These are phyloP conservation scores for Skeletonema menzelii DNA, from an alignment of 108 stramenopile species.

Conservation along the genomic window DNA sequence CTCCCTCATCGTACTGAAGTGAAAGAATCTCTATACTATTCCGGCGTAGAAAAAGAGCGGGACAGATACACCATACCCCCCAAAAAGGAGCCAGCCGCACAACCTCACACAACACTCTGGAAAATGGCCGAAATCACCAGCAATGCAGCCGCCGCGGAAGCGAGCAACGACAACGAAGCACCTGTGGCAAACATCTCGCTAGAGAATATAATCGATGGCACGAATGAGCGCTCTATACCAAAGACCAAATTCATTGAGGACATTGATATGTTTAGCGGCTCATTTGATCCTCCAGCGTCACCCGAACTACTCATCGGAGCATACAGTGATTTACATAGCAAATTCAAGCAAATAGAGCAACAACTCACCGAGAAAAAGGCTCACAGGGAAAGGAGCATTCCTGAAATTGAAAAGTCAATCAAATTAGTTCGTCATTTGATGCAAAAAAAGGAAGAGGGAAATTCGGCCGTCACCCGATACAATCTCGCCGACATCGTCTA, in stretches of 20 bases:
- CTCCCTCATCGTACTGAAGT: too few species aligned
- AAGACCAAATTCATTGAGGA: constrained; percentile 86
- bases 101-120: not conserved
- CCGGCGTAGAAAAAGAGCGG: too few species aligned
- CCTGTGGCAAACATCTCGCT: constrained; percentile 61
- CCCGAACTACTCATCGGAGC: constrained; percentile 90
- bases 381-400: constrained; percentile 68
- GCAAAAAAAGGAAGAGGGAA: constrained; percentile 61
- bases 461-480: constrained; percentile 80
- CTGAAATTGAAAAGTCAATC: constrained; percentile 89
- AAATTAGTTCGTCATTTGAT: constrained; percentile 70
- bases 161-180: not conserved
- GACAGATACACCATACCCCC: too few species aligned
- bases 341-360: constrained; percentile 84
- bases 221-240: constrained; percentile 79
- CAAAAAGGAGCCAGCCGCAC: too few species aligned
- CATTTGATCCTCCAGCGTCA: constrained; percentile 78
- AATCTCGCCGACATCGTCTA: constrained; percentile 95
- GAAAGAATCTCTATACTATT: too few species aligned
- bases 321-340: constrained; percentile 79
- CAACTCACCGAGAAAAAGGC: constrained; percentile 70
- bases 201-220: constrained; percentile 77
- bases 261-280: constrained; percentile 73
- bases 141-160: not conserved
- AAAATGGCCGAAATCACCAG: not conserved